Conservation (phyloP, 148 eudicot species). For the Spergularia bocconei region DNA sequence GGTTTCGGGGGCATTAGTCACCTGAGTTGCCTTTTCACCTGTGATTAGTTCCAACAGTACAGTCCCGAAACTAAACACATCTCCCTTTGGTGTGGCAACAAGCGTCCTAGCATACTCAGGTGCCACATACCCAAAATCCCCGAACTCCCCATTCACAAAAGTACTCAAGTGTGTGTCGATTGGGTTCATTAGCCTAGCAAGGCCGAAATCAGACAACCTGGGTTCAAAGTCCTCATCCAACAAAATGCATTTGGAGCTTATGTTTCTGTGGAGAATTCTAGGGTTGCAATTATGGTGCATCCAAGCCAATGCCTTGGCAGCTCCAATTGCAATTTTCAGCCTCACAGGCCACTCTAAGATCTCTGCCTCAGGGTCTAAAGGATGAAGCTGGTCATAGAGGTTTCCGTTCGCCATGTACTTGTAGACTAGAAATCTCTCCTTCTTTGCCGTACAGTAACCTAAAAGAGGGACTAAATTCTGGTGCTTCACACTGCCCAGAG, state of each 20-base stretch:
- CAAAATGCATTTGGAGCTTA: conserved; percentile 53
- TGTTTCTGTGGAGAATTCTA: conserved; percentile 49
- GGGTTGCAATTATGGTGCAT: conserved; percentile 57
- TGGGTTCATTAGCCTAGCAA: conserved; percentile 56
- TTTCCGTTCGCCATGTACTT: conserved; percentile 46
- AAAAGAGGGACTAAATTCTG: conserved; percentile 46
- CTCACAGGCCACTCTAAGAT: conserved; percentile 42
- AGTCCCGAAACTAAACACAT: conserved; percentile 46
- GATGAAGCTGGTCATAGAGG: conserved; percentile 42
- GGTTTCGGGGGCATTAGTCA: conserved; percentile 33
- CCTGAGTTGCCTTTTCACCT: conserved; percentile 41
- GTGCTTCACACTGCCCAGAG: conserved; percentile 51
- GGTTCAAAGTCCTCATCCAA: conserved; percentile 47
- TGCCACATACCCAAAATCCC: conserved; percentile 51
- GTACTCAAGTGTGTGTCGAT: conserved; percentile 55
- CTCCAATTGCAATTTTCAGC: conserved; percentile 47
- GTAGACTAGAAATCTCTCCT: conserved; percentile 46
- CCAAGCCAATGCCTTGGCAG: conserved; percentile 48
- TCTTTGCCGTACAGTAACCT: conserved; percentile 48
- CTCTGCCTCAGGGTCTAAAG: conserved; percentile 33
- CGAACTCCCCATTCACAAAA: conserved; percentile 53
- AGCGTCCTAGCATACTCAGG: conserved; percentile 47
- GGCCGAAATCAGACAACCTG: conserved; percentile 49
- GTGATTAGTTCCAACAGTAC: conserved; percentile 47
- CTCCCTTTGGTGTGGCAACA: conserved; percentile 53